Percentiles rank a stretch among this genome's conserved stretches.
Evolutionary conservation across 78 protist genomes (phyloP).

Genomic region (Dictyostelium purpureum): DNA sequence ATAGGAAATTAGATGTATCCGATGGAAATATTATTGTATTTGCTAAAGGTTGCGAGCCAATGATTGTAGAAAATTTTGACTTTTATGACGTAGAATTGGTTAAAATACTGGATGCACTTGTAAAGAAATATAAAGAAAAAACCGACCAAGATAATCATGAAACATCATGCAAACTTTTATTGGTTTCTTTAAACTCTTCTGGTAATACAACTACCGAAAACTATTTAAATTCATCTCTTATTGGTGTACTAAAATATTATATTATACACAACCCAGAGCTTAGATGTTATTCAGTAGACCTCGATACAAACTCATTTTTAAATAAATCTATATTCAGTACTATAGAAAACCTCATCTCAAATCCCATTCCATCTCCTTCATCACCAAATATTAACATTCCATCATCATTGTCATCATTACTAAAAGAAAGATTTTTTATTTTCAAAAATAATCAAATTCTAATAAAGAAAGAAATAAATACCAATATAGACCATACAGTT

Average conservation of each 20-base stretch:
- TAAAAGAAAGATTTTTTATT: background rate
- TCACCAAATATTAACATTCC: background rate
- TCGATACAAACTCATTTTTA: background rate
- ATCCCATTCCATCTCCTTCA: too few relatives aligned
- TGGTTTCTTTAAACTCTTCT: too few relatives aligned
- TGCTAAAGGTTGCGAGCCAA: conserved; percentile 5
- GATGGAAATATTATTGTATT: background rate
- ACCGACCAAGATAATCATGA: too few relatives aligned
- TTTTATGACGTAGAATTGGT: background rate
- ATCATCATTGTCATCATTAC: background rate
- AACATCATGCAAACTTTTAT: too few relatives aligned
- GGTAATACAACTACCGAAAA: too few relatives aligned
- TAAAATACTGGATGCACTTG: background rate
- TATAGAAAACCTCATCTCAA: background rate
- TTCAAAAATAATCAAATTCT: background rate
- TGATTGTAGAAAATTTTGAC: background rate
- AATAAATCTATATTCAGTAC: background rate
- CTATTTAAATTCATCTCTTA: background rate
- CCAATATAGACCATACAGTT: background rate
- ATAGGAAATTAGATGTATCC: background rate
- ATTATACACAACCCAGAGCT: background rate
- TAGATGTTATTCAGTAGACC: background rate
- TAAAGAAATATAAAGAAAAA: background rate
- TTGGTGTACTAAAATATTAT: background rate
- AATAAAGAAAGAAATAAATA: too few relatives aligned